Evolutionary conservation across 2,329 filamentous ascomycete genomes (phyloP).

Genomic region (Fusarium succisae): DNA sequence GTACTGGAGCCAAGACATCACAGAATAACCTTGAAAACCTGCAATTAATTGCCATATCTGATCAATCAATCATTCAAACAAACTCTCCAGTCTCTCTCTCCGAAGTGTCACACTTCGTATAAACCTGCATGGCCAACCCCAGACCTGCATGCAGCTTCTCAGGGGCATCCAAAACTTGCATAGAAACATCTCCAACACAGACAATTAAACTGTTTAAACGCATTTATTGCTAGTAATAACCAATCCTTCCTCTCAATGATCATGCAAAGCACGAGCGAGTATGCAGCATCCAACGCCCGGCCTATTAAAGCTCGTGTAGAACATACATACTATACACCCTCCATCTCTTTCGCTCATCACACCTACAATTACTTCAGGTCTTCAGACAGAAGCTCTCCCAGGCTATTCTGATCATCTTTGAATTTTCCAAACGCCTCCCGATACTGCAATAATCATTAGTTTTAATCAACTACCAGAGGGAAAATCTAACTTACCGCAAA

Average conservation of each 20-base stretch:
- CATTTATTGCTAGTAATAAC: neutral
- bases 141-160: neutral
- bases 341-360: neutral
- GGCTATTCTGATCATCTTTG: conserved; percentile 26
- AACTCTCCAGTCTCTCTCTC: neutral
- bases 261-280: conserved; percentile 18
- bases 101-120: neutral
- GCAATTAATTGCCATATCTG: neutral
- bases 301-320: conserved; percentile 1
- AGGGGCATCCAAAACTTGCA: neutral
- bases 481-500: conserved; percentile 73
- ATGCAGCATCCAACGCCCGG: conserved; percentile 32
- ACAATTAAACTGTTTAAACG: neutral
- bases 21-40: neutral
- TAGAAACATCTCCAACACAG: neutral
- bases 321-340: conserved; percentile 17
- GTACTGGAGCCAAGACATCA: neutral
- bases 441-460: conserved; percentile 42
- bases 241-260: neutral
- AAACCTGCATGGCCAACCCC: neutral
- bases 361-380: conserved; percentile 42
- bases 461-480: neutral
- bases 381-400: conserved; percentile 33
- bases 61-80: neutral
- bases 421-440: conserved; percentile 46